phyloP scores from a whole-genome alignment of 306 rosid species.

The Glycine tomentella region DNA sequence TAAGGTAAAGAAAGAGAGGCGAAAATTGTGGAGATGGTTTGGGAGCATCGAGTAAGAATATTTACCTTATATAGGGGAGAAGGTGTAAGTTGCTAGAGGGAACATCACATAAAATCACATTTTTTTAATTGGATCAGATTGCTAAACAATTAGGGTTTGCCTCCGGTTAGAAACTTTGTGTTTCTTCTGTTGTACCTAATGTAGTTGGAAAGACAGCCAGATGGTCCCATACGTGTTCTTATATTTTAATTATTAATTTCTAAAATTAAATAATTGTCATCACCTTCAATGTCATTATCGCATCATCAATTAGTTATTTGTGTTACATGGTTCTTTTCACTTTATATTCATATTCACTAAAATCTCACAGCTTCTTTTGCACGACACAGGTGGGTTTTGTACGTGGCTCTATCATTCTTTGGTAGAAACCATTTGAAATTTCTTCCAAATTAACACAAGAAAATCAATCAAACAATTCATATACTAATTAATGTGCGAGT shows the following conservation, averaged over 20 bases:
- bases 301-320: constrained; percentile 14
- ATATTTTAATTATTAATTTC: background rate
- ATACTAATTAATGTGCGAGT: background rate
- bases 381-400: background rate
- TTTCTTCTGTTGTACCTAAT: constrained; percentile 25
- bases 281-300: constrained; percentile 4
- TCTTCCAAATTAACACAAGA: background rate
- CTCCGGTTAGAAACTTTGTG: background rate
- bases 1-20: background rate
- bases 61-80: constrained; percentile 7
- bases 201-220: constrained; percentile 12
- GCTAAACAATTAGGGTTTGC: background rate
- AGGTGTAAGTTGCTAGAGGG: background rate
- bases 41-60: background rate
- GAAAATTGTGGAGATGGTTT: background rate
- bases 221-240: background rate
- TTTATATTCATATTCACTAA: background rate
- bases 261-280: background rate
- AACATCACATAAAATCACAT: background rate
- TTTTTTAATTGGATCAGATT: background rate
- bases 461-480: background rate
- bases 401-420: background rate
- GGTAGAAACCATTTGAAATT: background rate
- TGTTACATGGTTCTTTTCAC: constrained; percentile 18
- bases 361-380: constrained; percentile 2